Evolutionary conservation across 1,284 basidiomycete genomes (phyloP).

Genomic region (Trametes pubescens): DNA sequence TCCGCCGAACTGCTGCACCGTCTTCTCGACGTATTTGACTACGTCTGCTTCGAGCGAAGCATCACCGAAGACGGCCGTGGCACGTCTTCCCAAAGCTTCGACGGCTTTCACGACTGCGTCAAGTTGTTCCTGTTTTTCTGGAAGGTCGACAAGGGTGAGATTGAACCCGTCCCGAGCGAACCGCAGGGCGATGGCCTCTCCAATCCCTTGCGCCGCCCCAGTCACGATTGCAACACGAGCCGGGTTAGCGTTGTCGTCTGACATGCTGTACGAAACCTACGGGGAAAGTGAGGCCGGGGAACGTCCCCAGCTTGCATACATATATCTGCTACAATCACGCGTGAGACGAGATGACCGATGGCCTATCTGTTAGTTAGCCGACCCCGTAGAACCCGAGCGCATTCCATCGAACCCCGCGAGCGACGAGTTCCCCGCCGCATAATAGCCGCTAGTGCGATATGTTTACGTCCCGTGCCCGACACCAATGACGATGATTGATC

Average conservation of each 20-base stretch:
- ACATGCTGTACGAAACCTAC: slow-evolving; percentile 2
- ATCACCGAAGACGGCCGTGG: slow-evolving; percentile 43
- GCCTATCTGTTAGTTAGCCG: no score
- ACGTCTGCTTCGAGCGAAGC: slow-evolving; percentile 49
- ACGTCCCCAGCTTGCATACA: no score
- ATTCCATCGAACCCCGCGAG: no score
- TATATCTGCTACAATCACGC: no score
- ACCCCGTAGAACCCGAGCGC: no score
- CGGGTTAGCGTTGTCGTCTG: background rate
- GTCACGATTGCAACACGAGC: slow-evolving; percentile 46
- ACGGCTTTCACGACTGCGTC: slow-evolving; percentile 44
- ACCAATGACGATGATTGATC: no score
- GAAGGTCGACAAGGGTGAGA: slow-evolving; percentile 49
- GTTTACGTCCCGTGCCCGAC: no score
- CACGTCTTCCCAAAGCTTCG: slow-evolving; percentile 39
- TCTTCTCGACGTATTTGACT: slow-evolving; percentile 43
- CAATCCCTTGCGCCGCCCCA: slow-evolving; percentile 51
- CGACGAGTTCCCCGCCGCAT: no score
- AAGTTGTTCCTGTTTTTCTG: slow-evolving; percentile 39
- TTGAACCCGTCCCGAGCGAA: slow-evolving; percentile 53
- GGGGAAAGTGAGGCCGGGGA: background rate
- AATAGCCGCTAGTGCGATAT: no score
- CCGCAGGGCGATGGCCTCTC: slow-evolving; percentile 50
- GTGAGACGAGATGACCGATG: no score
- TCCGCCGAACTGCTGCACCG: slow-evolving; percentile 38